phyloP scores from a whole-genome alignment of 1,284 basidiomycete genomes.

The Fomitopsis pinicola region DNA sequence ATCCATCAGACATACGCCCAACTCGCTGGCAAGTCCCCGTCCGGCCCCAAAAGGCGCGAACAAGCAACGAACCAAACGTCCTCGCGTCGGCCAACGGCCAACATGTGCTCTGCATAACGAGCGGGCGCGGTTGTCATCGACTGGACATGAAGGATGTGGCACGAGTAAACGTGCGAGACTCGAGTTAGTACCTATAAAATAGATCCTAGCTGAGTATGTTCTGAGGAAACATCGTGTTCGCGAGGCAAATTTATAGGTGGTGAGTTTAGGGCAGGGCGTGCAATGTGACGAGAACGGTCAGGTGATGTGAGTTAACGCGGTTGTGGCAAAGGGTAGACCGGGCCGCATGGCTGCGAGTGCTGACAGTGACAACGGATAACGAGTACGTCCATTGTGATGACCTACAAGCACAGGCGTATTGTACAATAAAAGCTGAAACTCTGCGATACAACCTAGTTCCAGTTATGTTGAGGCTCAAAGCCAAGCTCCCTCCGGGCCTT shows the following conservation, averaged over 20 bases:
- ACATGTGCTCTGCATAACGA: slow-evolving; percentile 78
- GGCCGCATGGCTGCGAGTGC: neutral
- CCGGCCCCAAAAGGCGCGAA: neutral
- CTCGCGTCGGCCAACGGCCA: slow-evolving; percentile 51
- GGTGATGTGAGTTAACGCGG: neutral
- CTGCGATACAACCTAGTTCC: neutral
- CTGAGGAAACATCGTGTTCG: slow-evolving; percentile 38
- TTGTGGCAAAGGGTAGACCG: neutral
- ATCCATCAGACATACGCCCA: slow-evolving; percentile 17
- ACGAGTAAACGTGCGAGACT: slow-evolving; percentile 86
- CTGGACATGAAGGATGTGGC: slow-evolving; percentile 77
- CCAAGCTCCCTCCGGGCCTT: slow-evolving; percentile 7
- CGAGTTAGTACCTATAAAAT: slow-evolving; percentile 86
- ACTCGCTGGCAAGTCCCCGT: slow-evolving; percentile 1
- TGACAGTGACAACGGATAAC: too few species aligned
- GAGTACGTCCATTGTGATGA: too few species aligned
- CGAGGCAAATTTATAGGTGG: neutral
- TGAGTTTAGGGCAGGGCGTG: slow-evolving; percentile 3
- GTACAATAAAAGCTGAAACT: neutral
- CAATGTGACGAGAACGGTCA: neutral
- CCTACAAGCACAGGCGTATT: neutral
- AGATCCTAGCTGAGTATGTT: slow-evolving; percentile 90
- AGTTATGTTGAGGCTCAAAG: slow-evolving; percentile 4
- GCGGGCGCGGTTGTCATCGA: slow-evolving; percentile 70
- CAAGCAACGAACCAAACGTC: slow-evolving; percentile 54